Conservation (phyloP, 2,329 filamentous ascomycete genomes). For the Penicillium hordei region DNA sequence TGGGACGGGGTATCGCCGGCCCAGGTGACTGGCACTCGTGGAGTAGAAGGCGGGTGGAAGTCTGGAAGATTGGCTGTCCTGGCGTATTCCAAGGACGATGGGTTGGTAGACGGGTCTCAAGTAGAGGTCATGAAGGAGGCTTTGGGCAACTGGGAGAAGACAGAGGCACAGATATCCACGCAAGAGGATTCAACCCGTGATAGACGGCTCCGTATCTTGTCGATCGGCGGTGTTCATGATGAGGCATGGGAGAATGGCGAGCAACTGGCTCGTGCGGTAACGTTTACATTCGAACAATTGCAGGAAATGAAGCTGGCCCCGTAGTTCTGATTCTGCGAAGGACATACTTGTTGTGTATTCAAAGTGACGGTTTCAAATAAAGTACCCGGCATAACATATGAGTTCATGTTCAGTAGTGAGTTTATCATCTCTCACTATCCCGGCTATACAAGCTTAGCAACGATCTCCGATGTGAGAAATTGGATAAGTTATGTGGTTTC, state of each 20-base stretch:
- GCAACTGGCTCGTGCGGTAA: slow-evolving; percentile 42
- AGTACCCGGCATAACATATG: neutral
- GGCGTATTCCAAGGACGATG: slow-evolving; percentile 45
- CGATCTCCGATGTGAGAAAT: neutral
- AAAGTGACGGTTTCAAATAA: neutral
- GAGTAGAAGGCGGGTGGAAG: slow-evolving; percentile 37
- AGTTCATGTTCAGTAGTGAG: neutral
- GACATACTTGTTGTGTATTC: neutral
- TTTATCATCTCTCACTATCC: neutral
- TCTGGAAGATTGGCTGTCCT: slow-evolving; percentile 40
- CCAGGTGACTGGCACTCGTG: slow-evolving; percentile 27
- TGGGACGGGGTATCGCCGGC: slow-evolving; percentile 46
- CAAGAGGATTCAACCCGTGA: slow-evolving; percentile 31
- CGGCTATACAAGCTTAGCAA: neutral
- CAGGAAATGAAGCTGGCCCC: slow-evolving; percentile 24
- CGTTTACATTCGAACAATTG: slow-evolving; percentile 33
- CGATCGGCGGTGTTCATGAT: slow-evolving; percentile 42
- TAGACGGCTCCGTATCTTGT: slow-evolving; percentile 41
- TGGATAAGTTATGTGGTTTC: slow-evolving; percentile 8
- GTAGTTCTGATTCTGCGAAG: neutral
- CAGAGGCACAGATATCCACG: slow-evolving; percentile 5
- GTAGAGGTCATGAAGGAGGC: slow-evolving; percentile 49
- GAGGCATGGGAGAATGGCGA: slow-evolving; percentile 44
- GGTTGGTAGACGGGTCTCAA: slow-evolving; percentile 42
- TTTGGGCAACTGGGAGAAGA: slow-evolving; percentile 50